Base-by-base conservation (phyloP, 2,329 filamentous ascomycete species). In the Colletotrichum sp. region DNA sequence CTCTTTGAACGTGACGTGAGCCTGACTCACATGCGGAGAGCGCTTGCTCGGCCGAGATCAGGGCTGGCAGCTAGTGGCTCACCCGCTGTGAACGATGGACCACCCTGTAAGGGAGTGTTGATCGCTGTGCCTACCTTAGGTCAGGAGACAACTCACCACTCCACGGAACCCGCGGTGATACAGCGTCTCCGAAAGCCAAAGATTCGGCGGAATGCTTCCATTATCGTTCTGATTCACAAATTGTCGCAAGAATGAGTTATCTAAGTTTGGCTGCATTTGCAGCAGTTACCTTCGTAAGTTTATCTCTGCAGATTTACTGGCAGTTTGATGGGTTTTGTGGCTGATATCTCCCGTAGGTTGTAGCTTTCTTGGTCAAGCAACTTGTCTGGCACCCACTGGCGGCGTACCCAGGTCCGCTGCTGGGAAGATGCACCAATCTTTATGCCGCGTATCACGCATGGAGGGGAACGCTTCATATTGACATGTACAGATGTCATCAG, bases 391-490 rank as follows among this genome's bases (percentile, higher is more conserved):
- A 73, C 21, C 71, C 71, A 13, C 15, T 73, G 36, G 64, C 65
- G 6, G 55, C 64, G 0, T 73, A 73, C 26, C 71, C 71, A 9
- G 71, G 71, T 6, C 71, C 71, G 8, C 13, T 69, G 28, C 18
- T 73, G 3, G 71, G 64, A 30, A 62, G 21, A 69, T 69, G 64
- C 57, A 73, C 71, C 15, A 63, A 69, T n/a, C 65, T 73, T 16
- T 80, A 83, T 75, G 73, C 78, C 18, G 80, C 81, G 6, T 85
- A 84, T 57, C 80, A 86, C 72, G 83, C 83, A 1, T 85, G 80
- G 79, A 83, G 80, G 64, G 83, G 82, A 0, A 83, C 85, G 39
- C 78, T 83, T 13, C 84, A 86, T 60, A 15, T 83, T 2, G 82
- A 85, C 7, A 82, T 85, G n/a, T 81, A 77, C 21, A 65, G 77